Evolutionary conservation across 2,329 filamentous ascomycete genomes (phyloP).

Genomic region (Pseudogymnoascus sp.): DNA sequence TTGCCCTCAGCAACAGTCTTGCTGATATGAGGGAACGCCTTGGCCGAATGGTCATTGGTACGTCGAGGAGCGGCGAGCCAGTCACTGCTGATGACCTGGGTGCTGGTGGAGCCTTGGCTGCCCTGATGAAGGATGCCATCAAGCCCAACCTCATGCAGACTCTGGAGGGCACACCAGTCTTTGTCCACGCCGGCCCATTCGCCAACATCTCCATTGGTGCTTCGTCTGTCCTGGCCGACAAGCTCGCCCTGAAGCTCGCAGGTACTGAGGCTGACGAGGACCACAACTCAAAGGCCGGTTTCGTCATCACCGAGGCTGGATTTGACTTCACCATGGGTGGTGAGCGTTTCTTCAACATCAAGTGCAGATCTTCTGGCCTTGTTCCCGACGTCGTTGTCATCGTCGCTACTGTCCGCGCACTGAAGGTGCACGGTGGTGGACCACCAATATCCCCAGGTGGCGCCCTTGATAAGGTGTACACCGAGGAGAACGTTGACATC

Average conservation of each 20-base stretch:
- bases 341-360: constrained; percentile 99
- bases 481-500: constrained; percentile 85
- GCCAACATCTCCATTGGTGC: constrained; percentile 98
- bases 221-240: constrained; percentile 90
- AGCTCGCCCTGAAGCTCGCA: constrained; percentile 88
- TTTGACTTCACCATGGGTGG: constrained; percentile 99
- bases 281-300: constrained; percentile 72
- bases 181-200: constrained; percentile 95
- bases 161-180: constrained; percentile 90
- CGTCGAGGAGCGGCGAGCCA: constrained; percentile 74
- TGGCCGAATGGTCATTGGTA: constrained; percentile 91
- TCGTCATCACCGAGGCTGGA: constrained; percentile 91
- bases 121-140: constrained; percentile 95
- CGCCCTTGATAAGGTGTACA: constrained; percentile 78
- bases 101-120: constrained; percentile 81
- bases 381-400: constrained; percentile 89
- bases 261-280: constrained; percentile 91
- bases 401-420: constrained; percentile 86
- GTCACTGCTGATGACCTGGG: constrained; percentile 96
- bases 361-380: constrained; percentile 89
- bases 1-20: constrained; percentile 83
- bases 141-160: constrained; percentile 99
- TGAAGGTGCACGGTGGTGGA: constrained; percentile 95
- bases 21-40: constrained; percentile 86
- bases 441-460: constrained; percentile 87